Evolutionary conservation across 345 rosid genomes (phyloP), one percentile per base, ranked within the genome.

Genomic region (Kandelia obovata): DNA sequence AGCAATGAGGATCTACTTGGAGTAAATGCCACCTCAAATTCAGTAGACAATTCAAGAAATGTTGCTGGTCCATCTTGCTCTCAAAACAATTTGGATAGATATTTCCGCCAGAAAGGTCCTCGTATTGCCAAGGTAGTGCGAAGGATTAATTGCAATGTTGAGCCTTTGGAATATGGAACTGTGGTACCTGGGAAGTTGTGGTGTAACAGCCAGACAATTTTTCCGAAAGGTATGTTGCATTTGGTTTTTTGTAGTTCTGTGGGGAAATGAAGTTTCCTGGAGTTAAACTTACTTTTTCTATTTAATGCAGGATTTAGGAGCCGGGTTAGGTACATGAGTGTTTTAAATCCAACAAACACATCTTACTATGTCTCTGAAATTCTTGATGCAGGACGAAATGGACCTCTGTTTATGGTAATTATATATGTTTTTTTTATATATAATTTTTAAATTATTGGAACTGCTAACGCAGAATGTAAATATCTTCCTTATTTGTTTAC

Each of bases 61-160:
- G 68, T 72, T 13, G 88, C 82, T 52, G 81, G 80, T 62, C 79
- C 86, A n/a, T 78, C 93, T 71, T 83, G 83, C 79, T 79, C 88
- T 52, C 96, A 88, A 57, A 88, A 79, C 79, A 95, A 85, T 83
- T 71, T 87, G 73, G 97, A 92, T 67, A 85, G 85, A 74, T 67
- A 76, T 79, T 75, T 77, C 71, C 89, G 98, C 76, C 98, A 90
- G 75, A 95, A 88, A 79, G 99, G 99, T 73, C 99, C 99, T 23
- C 98, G 99, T 28, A 92, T 96, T 75, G 99, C 99, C 25, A 96
- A 96, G 91, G 90, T 96, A 15, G 98, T 92, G 70, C 80, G 99
- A 73, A 89, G 99, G 79, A 92, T 96, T 81, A 96, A 83, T 71
- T 90, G 99, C 85, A 90, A 78, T 78, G 98, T 92, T 62, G 98